Evolutionary conservation across 768 basidiomycete species (phyloP).

Genomic region (Kwoniella botswanensis): DNA sequence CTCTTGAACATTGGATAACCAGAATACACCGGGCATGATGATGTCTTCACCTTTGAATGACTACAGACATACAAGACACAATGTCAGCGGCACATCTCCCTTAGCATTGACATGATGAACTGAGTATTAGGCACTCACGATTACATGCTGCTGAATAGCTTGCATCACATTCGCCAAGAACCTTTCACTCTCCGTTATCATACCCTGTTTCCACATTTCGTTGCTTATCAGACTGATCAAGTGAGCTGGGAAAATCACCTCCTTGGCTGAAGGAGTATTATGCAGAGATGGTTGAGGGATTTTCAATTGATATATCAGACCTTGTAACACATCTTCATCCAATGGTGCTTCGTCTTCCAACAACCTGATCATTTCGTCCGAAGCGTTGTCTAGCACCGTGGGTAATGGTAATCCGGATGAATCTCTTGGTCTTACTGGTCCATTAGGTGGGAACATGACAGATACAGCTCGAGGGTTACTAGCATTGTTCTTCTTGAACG

Average conservation of each 20-base stretch:
- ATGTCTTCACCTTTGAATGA: constrained; percentile 87
- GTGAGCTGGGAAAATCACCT: constrained; percentile 98
- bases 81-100: constrained; percentile 8
- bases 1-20: constrained; percentile 99
- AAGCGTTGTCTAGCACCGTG: constrained; percentile 79
- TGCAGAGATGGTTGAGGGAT: constrained; percentile 88
- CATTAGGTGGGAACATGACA: constrained; percentile 55
- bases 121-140: constrained; percentile 67
- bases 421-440: constrained; percentile 44
- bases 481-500: constrained; percentile 56
- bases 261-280: constrained; percentile 91
- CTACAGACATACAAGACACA: constrained; percentile 35
- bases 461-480: constrained; percentile 50
- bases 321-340: constrained; percentile 91
- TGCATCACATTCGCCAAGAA: constrained; percentile 99
- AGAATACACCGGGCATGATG: constrained; percentile 95
- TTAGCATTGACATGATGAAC: neutral
- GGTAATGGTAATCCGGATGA: constrained; percentile 54
- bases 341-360: constrained; percentile 88
- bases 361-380: constrained; percentile 91
- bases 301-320: constrained; percentile 87
- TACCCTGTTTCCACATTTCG: constrained; percentile 99
- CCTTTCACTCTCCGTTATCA: constrained; percentile 94
- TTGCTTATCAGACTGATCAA: constrained; percentile 97
- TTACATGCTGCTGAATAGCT: constrained; percentile 93